Evolutionary conservation across 2,329 filamentous ascomycete genomes (phyloP), one percentile per base, ranked within the genome.

Genomic region (Penicillium sp.): DNA sequence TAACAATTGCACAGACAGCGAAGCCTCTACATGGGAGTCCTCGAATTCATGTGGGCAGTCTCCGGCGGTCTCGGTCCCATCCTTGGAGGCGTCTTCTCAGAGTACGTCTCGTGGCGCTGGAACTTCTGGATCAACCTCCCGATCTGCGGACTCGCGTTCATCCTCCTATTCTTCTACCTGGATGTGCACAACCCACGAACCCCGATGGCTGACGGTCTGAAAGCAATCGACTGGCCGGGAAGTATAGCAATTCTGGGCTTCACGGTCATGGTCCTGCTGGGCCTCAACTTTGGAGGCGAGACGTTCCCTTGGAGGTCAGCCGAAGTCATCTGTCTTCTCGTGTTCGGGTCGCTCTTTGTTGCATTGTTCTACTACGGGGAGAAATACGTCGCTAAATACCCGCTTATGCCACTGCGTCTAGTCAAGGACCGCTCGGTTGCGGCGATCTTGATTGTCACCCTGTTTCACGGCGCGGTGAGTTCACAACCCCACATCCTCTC

Each of bases 121-220:
- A 80, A 78, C 49, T 85, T 85, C 66, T 86, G 83, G 76, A 82
- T 86, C 69, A 86, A 86, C 50, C 71, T 79, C 0, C 84, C 84
- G 0, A 77, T 85, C 26, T 79, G 76, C 31, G 83, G 79, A 1
- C 64, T 79, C 0, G 79, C 83, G 0, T 81, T 84, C 19, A 15
- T 81, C 2, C 71, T 86, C 0, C 73, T 86, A 3, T 51, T 84
- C 1, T n/a, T 67, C 17, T 85, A 82, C 63, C 73, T 88, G 21
- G 81, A 87, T 62, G 79, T 86, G 6, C 81, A 85, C 60, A 85
- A 85, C 54, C 83, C 85, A 5, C 75, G 79, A n/a, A 86, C 84
- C 0, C 77, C 74, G 1, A 73, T 85, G 29, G 55, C 64, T 4
- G 71, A 79, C 1, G 84, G 84, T 0, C 69, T 86, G 44, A 78